A percentile compares a stretch with the other conserved stretches of the same genome.
phyloP scores from a whole-genome alignment of 768 basidiomycete species.

The Xanthoconium stramineum region DNA sequence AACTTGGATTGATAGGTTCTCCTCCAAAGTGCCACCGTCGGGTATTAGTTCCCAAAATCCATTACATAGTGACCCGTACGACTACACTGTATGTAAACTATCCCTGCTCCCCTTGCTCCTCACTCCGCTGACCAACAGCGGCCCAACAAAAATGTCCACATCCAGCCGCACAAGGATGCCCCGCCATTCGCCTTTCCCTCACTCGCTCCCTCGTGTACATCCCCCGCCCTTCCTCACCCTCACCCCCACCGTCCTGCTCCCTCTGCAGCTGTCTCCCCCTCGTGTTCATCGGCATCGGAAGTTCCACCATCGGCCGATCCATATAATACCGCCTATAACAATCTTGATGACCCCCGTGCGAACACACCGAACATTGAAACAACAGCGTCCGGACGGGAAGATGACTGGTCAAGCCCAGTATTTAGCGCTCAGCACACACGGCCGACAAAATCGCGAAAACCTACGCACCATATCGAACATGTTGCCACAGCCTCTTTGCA shows the following conservation, averaged over 20 bases:
- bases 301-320: slow-evolving; percentile 51
- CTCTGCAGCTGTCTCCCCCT: slow-evolving; percentile 26
- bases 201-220: not conserved
- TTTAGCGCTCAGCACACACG: not conserved
- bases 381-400: slow-evolving; percentile 70
- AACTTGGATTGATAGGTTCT: too few relatives aligned
- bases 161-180: slow-evolving; percentile 72
- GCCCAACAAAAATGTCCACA: slow-evolving; percentile 85
- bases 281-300: slow-evolving; percentile 20
- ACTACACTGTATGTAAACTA: too few relatives aligned
- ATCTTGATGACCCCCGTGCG: slow-evolving; percentile 77
- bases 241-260: slow-evolving; percentile 14
- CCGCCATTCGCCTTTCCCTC: slow-evolving; percentile 28
- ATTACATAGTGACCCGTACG: too few relatives aligned
- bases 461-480: slow-evolving; percentile 73
- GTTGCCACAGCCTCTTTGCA: slow-evolving; percentile 49
- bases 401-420: slow-evolving; percentile 43
- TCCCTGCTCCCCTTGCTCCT: not conserved
- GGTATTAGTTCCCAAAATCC: too few relatives aligned
- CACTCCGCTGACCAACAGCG: slow-evolving; percentile 21
- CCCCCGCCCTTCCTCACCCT: slow-evolving; percentile 9
- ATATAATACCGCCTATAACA: slow-evolving; percentile 73
- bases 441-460: not conserved
- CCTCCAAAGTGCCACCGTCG: too few relatives aligned
- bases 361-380: slow-evolving; percentile 73